These are phyloP conservation scores for Ustilago sp. DNA, from an alignment of 1,284 basidiomycete species.

Conservation along the genomic window DNA sequence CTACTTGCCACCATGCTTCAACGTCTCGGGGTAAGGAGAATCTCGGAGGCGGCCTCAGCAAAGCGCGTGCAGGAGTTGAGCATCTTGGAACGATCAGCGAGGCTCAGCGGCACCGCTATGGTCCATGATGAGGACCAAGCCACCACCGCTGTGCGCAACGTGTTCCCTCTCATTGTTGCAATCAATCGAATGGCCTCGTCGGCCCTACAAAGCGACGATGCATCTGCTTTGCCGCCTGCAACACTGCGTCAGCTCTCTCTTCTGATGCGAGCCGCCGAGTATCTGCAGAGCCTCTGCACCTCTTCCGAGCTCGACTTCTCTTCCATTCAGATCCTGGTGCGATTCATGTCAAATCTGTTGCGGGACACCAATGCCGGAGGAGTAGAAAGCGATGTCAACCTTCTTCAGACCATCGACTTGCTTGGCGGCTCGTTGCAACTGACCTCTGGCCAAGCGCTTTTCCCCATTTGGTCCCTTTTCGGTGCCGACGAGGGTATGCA, in stretches of 20 bases:
- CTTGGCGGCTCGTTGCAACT: conserved; percentile 50
- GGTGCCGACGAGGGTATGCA: conserved; percentile 44
- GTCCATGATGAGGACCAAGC: conserved; percentile 40
- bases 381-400: conserved; percentile 9
- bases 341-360: conserved; percentile 41
- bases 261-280: conserved; percentile 37
- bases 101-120: conserved; percentile 29
- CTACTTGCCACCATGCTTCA: conserved; percentile 32
- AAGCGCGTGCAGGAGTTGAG: conserved; percentile 42
- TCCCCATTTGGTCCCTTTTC: conserved; percentile 54
- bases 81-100: conserved; percentile 44
- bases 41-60: conserved; percentile 25
- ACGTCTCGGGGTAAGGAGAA: conserved; percentile 13
- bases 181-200: conserved; percentile 21
- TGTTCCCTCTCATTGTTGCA: conserved; percentile 36
- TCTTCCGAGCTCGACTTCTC: conserved; percentile 53
- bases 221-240: conserved; percentile 2
- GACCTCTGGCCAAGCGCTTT: conserved; percentile 51
- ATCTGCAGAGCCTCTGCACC: conserved; percentile 35
- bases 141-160: conserved; percentile 35
- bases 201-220: conserved; percentile 4
- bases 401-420: conserved; percentile 23
- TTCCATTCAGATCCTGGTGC: conserved; percentile 47
- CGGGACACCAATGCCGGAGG: conserved; percentile 18
- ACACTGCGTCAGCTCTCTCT: conserved; percentile 25